Conservation (phyloP, 345 rosid species). For the Pistacia atlantica region DNA sequence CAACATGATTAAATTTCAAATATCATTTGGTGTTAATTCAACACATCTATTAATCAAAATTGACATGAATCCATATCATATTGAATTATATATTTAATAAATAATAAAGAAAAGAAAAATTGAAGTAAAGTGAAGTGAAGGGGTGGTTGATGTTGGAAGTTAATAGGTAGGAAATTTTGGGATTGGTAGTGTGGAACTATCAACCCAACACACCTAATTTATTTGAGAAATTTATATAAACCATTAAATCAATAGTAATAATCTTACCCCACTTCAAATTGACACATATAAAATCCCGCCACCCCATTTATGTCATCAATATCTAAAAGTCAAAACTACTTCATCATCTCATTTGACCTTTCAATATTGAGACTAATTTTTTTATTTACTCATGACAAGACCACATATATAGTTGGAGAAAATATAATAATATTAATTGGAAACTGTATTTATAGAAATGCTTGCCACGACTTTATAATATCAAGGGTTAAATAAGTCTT, state of each 20-base stretch:
- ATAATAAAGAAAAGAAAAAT: neutral
- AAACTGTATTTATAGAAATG: no score
- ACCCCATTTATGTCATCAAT: neutral
- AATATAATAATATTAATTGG: no score
- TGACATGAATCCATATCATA: no score
- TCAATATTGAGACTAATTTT: neutral
- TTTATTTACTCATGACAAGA: no score
- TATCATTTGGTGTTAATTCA: no score
- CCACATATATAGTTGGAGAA: no score
- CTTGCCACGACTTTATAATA: neutral
- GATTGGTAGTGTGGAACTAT: slow-evolving; percentile 15
- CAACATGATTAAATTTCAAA: no score
- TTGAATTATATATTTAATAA: no score
- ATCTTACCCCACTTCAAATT: no score
- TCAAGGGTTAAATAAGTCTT: neutral
- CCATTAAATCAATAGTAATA: no score
- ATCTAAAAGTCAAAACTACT: slow-evolving; percentile 6
- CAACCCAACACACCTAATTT: slow-evolving; percentile 37
- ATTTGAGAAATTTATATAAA: neutral
- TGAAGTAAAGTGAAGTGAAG: neutral
- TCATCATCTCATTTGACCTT: neutral
- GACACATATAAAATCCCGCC: no score
- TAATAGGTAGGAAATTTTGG: neutral
- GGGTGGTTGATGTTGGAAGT: slow-evolving; percentile 6
- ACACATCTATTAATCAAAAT: no score